Evolutionary conservation across 352 stramenopile species (phyloP).

Genomic region (Phytopythium ostracodes): DNA sequence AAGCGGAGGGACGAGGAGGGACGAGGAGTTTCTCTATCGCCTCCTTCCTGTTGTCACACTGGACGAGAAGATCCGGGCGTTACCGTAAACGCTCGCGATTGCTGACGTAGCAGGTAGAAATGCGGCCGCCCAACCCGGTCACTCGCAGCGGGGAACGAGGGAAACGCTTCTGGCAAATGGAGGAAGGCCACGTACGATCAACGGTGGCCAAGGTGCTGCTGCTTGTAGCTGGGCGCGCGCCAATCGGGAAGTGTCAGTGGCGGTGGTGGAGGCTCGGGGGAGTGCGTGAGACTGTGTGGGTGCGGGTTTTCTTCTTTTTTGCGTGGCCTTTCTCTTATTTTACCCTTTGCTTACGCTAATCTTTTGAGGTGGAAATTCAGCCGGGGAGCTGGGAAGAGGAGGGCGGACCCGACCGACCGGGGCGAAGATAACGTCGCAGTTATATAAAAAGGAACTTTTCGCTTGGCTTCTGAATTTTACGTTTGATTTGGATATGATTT

Average conservation of each 20-base stretch:
- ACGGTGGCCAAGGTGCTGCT: not conserved
- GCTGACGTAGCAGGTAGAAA: not conserved
- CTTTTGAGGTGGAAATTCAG: no score
- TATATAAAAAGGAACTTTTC: no score
- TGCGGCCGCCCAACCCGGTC: not conserved
- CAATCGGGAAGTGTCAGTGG: not conserved
- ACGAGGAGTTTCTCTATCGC: not conserved
- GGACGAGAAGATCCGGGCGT: not conserved
- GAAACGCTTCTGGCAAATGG: no score
- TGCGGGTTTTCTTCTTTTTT: no score
- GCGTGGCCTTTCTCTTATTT: no score
- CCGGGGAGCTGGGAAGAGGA: not conserved
- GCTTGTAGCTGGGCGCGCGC: not conserved
- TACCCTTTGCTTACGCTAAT: no score
- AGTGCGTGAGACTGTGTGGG: not conserved
- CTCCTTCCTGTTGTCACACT: no score
- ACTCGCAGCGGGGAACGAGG: no score
- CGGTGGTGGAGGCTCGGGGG: not conserved
- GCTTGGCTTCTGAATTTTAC: not conserved
- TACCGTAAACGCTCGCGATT: not conserved
- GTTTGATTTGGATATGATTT: not conserved
- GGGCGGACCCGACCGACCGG: constrained; percentile 2
- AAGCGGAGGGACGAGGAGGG: not conserved
- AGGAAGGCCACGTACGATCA: not conserved
- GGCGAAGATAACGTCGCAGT: no score